A percentile compares a stretch with the other conserved stretches of the same genome.
phyloP scores from a whole-genome alignment of 257 asterid genomes.

The Anisodus tanguticus region DNA sequence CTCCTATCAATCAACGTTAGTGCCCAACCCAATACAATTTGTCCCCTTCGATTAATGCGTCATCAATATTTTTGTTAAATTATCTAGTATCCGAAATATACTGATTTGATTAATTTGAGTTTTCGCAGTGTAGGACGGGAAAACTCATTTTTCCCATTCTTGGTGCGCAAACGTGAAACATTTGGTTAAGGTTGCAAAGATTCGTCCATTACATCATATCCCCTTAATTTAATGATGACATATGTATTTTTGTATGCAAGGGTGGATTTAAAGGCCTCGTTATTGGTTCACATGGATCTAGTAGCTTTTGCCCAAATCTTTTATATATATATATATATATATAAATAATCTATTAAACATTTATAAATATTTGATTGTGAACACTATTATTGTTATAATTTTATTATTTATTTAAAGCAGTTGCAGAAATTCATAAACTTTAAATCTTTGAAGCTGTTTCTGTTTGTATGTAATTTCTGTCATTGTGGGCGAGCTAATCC shows the following conservation, averaged over 20 bases:
- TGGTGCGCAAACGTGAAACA: not conserved
- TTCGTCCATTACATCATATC: not conserved
- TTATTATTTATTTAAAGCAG: too few relatives aligned
- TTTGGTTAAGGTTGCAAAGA: not conserved
- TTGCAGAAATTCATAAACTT: not conserved
- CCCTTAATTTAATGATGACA: not conserved
- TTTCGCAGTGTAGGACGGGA: not conserved
- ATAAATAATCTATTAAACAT: too few relatives aligned
- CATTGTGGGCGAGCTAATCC: not conserved
- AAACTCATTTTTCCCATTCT: not conserved
- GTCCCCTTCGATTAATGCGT: not conserved
- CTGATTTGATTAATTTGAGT: not conserved
- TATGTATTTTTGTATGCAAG: not conserved
- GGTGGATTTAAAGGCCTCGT: too few relatives aligned
- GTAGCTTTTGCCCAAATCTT: too few relatives aligned
- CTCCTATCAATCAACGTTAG: conserved; percentile 17
- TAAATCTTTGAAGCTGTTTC: not conserved
- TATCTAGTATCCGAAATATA: fast-evolving
- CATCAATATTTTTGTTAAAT: not conserved
- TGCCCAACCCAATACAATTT: not conserved
- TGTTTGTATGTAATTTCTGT: not conserved
- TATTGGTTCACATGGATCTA: too few relatives aligned
- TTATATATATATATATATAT: too few relatives aligned
- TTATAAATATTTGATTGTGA: too few relatives aligned
- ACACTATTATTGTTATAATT: too few relatives aligned